Evolutionary conservation across 208 protist genomes (phyloP), one percentile per base, ranked within the genome.

Genomic region (Crithidia acanthocephali): DNA sequence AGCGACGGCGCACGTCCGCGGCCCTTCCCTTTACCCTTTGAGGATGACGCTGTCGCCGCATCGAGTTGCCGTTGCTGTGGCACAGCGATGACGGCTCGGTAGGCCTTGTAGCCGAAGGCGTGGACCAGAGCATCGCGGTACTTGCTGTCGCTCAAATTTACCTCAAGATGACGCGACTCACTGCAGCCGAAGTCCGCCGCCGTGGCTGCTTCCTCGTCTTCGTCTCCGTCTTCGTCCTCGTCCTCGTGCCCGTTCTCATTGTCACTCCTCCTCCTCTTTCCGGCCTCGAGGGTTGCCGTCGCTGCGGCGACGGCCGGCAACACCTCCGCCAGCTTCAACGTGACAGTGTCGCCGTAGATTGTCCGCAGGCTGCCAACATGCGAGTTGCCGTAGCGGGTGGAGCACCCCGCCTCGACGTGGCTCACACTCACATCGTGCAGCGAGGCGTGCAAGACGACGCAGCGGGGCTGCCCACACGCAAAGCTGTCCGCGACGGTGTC

Each of bases 401-500:
- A 68, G 57, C 63, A 58, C 35, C 74, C 70, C 18, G 30, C 70
- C 45, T 71, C 25, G 22, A 79, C 66, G 13, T 60, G 63, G 47
- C 68, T 42, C 23, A 80, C 44, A 23, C 65, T 72, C 5, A 80
- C 42, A 2, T 30, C 28, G 1, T 33, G n/a, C 42, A 69, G 33
- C 20, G 71, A 71, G 30, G 50, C 59, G 59, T 80, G 74, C 16
- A 80, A 10, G 22, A 80, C 66, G 42, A 85, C 61, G 35, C 74
- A 52, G 2, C 72, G 71, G 51, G 58, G 59, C 22, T 53, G 22
- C 6, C 87, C 84, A 18, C 76, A 77, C 9, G 73, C 90, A 53
- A 92, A 72, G 32, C 72, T 50, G 50, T 68, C 76, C 0, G 90
- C 86, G 25, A 91, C 81, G 2, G 85, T 64, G 61, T 95, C 90